Conservation (phyloP, 306 rosid genomes). For the Luffa aegyptiaca region DNA sequence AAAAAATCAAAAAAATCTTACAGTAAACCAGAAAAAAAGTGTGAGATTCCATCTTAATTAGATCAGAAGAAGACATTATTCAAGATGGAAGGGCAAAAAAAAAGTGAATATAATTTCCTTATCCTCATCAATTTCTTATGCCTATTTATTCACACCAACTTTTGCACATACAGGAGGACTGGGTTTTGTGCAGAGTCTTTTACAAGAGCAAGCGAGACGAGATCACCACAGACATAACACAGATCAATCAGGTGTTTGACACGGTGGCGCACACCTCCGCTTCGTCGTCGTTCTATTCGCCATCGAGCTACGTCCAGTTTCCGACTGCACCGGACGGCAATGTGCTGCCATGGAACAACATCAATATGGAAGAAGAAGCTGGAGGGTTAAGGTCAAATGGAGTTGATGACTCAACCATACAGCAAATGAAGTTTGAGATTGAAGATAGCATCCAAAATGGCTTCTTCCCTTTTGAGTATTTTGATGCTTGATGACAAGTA, state of each 20-base stretch:
- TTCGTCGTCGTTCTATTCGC: background rate
- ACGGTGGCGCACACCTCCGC: background rate
- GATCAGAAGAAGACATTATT: too few species aligned
- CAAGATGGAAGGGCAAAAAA: too few species aligned
- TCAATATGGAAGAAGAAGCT: background rate
- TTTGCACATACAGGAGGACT: conserved; percentile 37
- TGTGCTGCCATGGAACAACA: background rate
- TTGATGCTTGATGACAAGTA: background rate
- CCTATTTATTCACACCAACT: background rate
- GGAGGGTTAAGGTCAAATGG: background rate
- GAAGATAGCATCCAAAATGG: background rate
- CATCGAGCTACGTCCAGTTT: background rate
- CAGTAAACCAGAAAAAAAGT: too few species aligned
- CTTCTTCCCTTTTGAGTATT: background rate
- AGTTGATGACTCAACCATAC: background rate
- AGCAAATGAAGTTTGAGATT: background rate
- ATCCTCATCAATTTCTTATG: background rate
- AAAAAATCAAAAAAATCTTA: too few species aligned
- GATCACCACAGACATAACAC: conserved; percentile 15
- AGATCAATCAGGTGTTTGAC: conserved; percentile 18
- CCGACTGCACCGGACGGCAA: background rate
- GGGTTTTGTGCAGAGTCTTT: conserved; percentile 60
- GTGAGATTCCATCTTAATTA: too few species aligned
- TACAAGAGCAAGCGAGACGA: conserved; percentile 34
- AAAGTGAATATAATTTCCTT: background rate